Conservation (phyloP, 2,329 filamentous ascomycete genomes). For the Penicillium sp. region DNA sequence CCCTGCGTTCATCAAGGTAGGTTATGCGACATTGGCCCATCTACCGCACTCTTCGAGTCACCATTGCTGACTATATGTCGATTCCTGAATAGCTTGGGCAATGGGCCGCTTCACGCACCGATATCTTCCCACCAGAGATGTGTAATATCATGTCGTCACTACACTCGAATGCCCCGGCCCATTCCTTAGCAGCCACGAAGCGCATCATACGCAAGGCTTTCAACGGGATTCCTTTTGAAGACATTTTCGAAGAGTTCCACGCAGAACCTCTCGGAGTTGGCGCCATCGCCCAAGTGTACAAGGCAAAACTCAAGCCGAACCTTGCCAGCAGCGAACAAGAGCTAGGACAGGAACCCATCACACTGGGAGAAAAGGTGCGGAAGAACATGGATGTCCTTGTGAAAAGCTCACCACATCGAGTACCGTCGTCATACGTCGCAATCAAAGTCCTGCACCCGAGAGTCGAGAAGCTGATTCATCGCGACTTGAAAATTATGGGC, state of each 20-base stretch:
- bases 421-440: constrained; percentile 90
- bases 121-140: constrained; percentile 93
- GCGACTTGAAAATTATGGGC: constrained; percentile 90
- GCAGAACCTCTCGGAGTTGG: constrained; percentile 88
- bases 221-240: constrained; percentile 73
- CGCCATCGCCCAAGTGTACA: constrained; percentile 97
- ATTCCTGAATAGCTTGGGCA: constrained; percentile 70
- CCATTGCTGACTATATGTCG: background rate
- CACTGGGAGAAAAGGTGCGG: constrained; percentile 68
- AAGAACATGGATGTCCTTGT: constrained; percentile 83
- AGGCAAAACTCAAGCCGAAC: constrained; percentile 82
- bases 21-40: background rate
- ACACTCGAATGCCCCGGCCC: constrained; percentile 91
- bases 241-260: constrained; percentile 96
- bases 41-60: background rate
- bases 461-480: constrained; percentile 85
- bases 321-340: constrained; percentile 66
- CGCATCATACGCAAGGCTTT: constrained; percentile 80
- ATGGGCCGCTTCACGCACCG: constrained; percentile 95
- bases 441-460: constrained; percentile 94
- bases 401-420: constrained; percentile 80
- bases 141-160: constrained; percentile 92
- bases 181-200: constrained; percentile 79
- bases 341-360: constrained; percentile 53
- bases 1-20: constrained; percentile 93